phyloP scores from a whole-genome alignment of 805 yeast species.

The Lipomyces yamanashiensis region DNA sequence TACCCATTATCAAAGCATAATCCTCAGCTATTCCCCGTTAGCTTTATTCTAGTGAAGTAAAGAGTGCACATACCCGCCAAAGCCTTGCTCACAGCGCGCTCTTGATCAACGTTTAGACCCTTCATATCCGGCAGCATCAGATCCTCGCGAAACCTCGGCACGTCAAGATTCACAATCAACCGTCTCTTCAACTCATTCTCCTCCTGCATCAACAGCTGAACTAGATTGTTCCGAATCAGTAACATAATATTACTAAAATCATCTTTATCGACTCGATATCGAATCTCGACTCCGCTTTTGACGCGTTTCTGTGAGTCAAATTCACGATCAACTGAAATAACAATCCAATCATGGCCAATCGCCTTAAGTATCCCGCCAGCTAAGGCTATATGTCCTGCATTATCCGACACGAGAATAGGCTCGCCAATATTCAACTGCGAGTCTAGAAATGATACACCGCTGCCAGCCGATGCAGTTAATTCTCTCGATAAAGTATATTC shows the following conservation, averaged over 20 bases:
- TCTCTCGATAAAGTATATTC: constrained; percentile 18
- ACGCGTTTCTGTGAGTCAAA: constrained; percentile 41
- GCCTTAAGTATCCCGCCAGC: constrained; percentile 62
- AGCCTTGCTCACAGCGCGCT: constrained; percentile 66
- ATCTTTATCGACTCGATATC: constrained; percentile 78
- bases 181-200: constrained; percentile 54
- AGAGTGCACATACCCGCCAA: constrained; percentile 54
- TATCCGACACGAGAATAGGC: constrained; percentile 76
- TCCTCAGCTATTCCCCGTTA: constrained; percentile 48
- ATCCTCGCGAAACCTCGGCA: constrained; percentile 50
- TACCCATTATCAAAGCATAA: constrained; percentile 83
- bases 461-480: constrained; percentile 12
- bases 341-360: constrained; percentile 52
- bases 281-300: constrained; percentile 26
- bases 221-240: constrained; percentile 72
- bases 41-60: neutral
- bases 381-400: constrained; percentile 73
- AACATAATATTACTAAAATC: constrained; percentile 76
- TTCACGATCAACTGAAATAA: constrained; percentile 59
- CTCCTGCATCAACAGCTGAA: constrained; percentile 63
- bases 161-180: constrained; percentile 58
- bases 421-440: constrained; percentile 65
- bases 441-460: constrained; percentile 37
- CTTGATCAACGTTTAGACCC: constrained; percentile 72
- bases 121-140: constrained; percentile 12